Conservation (phyloP, 2,329 filamentous ascomycete genomes). For the Magnaporthales sp. region DNA sequence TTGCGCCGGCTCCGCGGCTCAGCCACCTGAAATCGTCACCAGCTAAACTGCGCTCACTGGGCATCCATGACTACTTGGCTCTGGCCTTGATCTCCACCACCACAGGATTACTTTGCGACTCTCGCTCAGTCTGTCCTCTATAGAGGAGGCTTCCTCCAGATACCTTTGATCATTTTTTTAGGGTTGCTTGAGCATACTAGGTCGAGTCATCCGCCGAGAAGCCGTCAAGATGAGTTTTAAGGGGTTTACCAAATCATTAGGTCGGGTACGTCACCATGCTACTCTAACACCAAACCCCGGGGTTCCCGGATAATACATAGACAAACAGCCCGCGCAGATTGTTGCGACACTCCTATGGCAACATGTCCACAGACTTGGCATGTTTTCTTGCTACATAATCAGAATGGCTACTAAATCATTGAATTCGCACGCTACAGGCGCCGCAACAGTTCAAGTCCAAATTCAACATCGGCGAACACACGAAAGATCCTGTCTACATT, state of each 20-base stretch:
- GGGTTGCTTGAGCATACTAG: not conserved
- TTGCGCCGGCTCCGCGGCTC: conserved; percentile 2
- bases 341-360: not conserved
- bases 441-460: conserved; percentile 85
- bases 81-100: conserved; percentile 5
- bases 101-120: not conserved
- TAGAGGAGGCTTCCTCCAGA: not conserved
- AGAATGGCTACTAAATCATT: not conserved
- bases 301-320: not conserved
- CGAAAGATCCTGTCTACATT: conserved; percentile 89
- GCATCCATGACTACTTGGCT: not conserved
- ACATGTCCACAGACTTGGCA: not conserved
- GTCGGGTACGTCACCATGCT: conserved; percentile 2
- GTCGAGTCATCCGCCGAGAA: not conserved
- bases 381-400: not conserved
- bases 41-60: not conserved
- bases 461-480: conserved; percentile 93
- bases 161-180: not conserved
- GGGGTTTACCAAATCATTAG: conserved; percentile 5
- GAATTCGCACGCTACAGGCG: conserved; percentile 39
- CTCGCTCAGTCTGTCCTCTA: not conserved
- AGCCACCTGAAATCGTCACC: conserved; percentile 6
- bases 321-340: not conserved
- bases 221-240: conserved; percentile 5
- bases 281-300: not conserved